Evolutionary conservation across 163 green algal species (phyloP).

Genomic region (Prototheca cutis): DNA sequence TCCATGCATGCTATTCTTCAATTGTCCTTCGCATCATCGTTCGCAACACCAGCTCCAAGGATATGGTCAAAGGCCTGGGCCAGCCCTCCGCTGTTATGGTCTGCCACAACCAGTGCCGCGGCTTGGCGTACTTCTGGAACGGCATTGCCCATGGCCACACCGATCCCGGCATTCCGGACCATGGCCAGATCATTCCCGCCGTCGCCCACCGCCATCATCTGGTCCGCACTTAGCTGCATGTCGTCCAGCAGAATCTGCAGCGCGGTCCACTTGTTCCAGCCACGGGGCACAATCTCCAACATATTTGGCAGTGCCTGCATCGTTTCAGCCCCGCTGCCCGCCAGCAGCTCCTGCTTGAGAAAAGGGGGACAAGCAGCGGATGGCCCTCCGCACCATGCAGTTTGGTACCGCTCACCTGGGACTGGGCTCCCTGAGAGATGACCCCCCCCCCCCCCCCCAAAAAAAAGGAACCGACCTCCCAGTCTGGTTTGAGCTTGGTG

Average conservation of each 20-base stretch:
- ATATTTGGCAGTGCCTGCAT: conserved; percentile 81
- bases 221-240: conserved; percentile 19
- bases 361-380: too few relatives aligned
- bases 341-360: conserved; percentile 13
- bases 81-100: conserved; percentile 57
- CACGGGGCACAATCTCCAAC: conserved; percentile 80
- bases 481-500: conserved; percentile 34
- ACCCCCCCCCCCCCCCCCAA: not conserved
- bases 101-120: conserved; percentile 37
- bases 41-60: too few relatives aligned
- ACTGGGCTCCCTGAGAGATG: too few relatives aligned
- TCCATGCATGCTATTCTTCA: too few relatives aligned
- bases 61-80: conserved; percentile 69
- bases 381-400: too few relatives aligned
- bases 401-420: too few relatives aligned
- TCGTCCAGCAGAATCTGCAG: conserved; percentile 51
- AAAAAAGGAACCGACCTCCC: too few relatives aligned
- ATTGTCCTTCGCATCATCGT: too few relatives aligned
- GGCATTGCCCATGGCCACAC: conserved; percentile 87
- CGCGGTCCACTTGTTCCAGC: conserved; percentile 68
- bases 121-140: conserved; percentile 37
- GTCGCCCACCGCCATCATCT: conserved; percentile 55
- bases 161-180: conserved; percentile 54
- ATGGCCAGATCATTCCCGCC: conserved; percentile 70
- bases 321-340: conserved; percentile 28